Base-by-base conservation (phyloP, 345 rosid genomes). In the Hypericum androsaemum region DNA sequence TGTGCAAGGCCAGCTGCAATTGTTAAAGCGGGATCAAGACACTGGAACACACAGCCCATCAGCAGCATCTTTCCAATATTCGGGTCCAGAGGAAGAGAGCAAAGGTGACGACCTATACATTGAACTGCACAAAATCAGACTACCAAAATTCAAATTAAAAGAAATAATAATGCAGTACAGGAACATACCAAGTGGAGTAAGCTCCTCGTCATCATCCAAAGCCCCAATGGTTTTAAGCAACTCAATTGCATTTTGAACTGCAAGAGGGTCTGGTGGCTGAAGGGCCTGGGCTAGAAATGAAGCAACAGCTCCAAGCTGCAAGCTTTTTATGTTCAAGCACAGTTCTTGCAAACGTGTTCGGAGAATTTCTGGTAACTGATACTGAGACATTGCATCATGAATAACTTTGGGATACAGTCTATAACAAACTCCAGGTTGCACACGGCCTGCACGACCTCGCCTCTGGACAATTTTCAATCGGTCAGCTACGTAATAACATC, bases 371-470 rank as follows among this genome's bases (percentile, higher is more conserved):
- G 98, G 95, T 56, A 82, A 71, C 65, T 90, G 98, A 77, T 79
- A 83, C 63, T 78, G 79, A 44, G 60, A 78, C 86, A 87, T 81
- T 41, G 88, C 89, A 36, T 90, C 86, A 58, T 79, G 75, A 22
- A 87, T 72, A 12, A 90, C 53, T 78, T 77, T 84, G 56, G 98
- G 98, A 73, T 90, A 90, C 71, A 90, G 56, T 70, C 78, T 88
- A 66, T 80, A 90, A 58, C 98, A 87, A 65, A 87, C 88, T 65
- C 98, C 98, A 54, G 96, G 84, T 68, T 84, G 95, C 52, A 90
- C 89, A 64, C 95, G 98, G 42, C 98, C 98, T 60, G 98, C 96
- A 70, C 98, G 96, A 43, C 98, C 98, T 54, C 96, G 78, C 66
- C 98, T 79, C 98, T 90, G 53, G 42, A 67, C 49, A 55, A 47